Evolutionary conservation across 352 stramenopile species (phyloP).

Genomic region (Plasmopara halstedii): DNA sequence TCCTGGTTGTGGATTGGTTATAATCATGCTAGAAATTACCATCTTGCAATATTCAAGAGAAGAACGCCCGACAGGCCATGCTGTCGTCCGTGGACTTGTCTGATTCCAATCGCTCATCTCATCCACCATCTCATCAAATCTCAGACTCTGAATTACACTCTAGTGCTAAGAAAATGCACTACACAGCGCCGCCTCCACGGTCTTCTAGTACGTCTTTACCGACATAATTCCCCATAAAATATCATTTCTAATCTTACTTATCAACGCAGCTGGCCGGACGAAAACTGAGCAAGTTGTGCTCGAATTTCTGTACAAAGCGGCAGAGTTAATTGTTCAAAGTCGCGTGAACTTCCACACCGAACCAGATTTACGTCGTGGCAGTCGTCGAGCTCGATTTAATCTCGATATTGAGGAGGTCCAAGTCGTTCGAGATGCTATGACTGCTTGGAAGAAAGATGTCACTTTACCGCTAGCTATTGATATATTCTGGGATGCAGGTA

Average conservation of each 20-base stretch:
- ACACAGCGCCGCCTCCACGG: slow-evolving; percentile 6
- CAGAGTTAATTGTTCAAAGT: slow-evolving; percentile 77
- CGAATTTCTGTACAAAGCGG: slow-evolving; percentile 77
- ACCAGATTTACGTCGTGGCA: slow-evolving; percentile 29
- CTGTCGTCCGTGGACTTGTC: slow-evolving; percentile 16
- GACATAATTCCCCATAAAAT: background rate
- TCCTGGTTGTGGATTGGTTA: no score
- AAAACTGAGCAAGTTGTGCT: slow-evolving; percentile 84
- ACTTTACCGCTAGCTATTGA: slow-evolving; percentile 57
- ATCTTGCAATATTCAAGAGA: no score
- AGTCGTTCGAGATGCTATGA: slow-evolving; percentile 58
- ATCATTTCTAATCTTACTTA: slow-evolving; percentile 1
- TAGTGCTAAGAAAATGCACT: slow-evolving; percentile 8
- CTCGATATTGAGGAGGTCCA: slow-evolving; percentile 77
- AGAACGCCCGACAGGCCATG: no score
- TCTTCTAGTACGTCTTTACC: slow-evolving; percentile 4
- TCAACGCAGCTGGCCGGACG: slow-evolving; percentile 36
- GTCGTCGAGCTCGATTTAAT: slow-evolving; percentile 69
- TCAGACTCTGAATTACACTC: slow-evolving; percentile 2
- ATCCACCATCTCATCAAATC: slow-evolving; percentile 1
- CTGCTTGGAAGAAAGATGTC: slow-evolving; percentile 63
- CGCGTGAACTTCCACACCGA: slow-evolving; percentile 63
- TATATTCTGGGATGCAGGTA: slow-evolving; percentile 52
- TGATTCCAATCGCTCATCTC: background rate
- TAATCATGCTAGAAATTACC: no score